These are phyloP conservation scores for Alternaria gaisen DNA, from an alignment of 2,329 filamentous ascomycete genomes.

Conservation along the genomic window DNA sequence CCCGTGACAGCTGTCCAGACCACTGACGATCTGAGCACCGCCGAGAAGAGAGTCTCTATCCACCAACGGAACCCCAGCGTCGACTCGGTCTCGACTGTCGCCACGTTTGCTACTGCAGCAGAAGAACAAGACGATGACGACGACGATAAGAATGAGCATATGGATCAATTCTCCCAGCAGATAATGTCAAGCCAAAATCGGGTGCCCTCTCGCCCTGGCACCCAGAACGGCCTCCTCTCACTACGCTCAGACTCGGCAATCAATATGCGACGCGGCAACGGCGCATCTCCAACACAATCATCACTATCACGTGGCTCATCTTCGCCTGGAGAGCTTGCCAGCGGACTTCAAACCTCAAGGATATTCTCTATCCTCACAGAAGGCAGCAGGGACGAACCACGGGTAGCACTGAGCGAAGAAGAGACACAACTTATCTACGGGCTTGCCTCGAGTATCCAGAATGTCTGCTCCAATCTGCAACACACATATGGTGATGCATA, in stretches of 20 bases:
- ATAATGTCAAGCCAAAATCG: slow-evolving; percentile 36
- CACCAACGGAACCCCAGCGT: slow-evolving; percentile 64
- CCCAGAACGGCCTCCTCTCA: slow-evolving; percentile 27
- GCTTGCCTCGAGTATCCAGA: slow-evolving; percentile 63
- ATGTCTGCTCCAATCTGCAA: slow-evolving; percentile 63
- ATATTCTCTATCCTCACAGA: slow-evolving; percentile 55
- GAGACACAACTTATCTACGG: slow-evolving; percentile 63
- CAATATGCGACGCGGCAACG: slow-evolving; percentile 39
- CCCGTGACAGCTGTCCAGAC: slow-evolving; percentile 42
- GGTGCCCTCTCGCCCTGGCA: slow-evolving; percentile 24
- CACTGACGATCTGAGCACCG: slow-evolving; percentile 28
- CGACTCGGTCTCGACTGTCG: slow-evolving; percentile 68
- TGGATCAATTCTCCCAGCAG: slow-evolving; percentile 51
- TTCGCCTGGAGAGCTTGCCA: slow-evolving; percentile 42
- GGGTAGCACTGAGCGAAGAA: slow-evolving; percentile 58
- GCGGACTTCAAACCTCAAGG: slow-evolving; percentile 50
- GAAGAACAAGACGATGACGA: slow-evolving; percentile 58
- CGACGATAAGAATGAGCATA: slow-evolving; percentile 53
- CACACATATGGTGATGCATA: slow-evolving; percentile 57
- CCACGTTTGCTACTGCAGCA: slow-evolving; percentile 70
- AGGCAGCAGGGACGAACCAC: slow-evolving; percentile 42
- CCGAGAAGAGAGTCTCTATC: slow-evolving; percentile 39
- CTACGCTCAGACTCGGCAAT: slow-evolving; percentile 47
- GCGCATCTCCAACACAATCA: slow-evolving; percentile 40
- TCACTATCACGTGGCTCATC: slow-evolving; percentile 39